A percentile compares a stretch with the other conserved stretches of the same genome.
phyloP scores from a whole-genome alignment of 2,329 filamentous ascomycete species.

The Fusarium zealandicum region DNA sequence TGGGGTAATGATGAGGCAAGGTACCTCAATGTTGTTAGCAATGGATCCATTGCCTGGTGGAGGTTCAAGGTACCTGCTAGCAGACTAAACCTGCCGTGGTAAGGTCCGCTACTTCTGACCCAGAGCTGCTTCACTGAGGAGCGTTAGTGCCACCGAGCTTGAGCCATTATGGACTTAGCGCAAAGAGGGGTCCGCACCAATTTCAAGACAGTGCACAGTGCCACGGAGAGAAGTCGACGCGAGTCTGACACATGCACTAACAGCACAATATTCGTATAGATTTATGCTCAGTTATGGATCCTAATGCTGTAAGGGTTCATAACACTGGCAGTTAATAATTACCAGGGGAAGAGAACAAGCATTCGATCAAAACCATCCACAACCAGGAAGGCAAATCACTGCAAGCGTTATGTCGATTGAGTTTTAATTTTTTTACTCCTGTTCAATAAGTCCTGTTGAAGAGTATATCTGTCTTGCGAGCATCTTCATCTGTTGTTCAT shows the following conservation, averaged over 20 bases:
- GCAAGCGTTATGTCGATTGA: too few species aligned
- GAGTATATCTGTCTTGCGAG: too few species aligned
- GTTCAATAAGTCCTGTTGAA: too few species aligned
- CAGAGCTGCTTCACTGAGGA: neutral
- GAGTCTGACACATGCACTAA: neutral
- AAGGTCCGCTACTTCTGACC: neutral
- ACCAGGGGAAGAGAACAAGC: too few species aligned
- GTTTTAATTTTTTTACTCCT: too few species aligned
- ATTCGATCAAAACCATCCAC: too few species aligned
- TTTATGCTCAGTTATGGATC: neutral
- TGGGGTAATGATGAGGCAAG: slow-evolving; percentile 24
- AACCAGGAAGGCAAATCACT: too few species aligned
- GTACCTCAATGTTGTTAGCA: slow-evolving; percentile 24
- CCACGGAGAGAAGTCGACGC: neutral
- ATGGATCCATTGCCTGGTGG: slow-evolving; percentile 13
- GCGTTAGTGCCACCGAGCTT: slow-evolving; percentile 12
- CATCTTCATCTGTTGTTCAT: too few species aligned
- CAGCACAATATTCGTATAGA: neutral
- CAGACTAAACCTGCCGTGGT: neutral
- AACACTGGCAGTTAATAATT: too few species aligned
- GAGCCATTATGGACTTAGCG: slow-evolving; percentile 1
- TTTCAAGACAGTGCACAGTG: neutral
- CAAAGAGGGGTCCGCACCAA: neutral
- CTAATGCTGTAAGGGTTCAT: too few species aligned
- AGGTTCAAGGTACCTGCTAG: slow-evolving; percentile 11